Evolutionary conservation across 257 asterid species (phyloP).

Genomic region (Solanum corneliomulleri): DNA sequence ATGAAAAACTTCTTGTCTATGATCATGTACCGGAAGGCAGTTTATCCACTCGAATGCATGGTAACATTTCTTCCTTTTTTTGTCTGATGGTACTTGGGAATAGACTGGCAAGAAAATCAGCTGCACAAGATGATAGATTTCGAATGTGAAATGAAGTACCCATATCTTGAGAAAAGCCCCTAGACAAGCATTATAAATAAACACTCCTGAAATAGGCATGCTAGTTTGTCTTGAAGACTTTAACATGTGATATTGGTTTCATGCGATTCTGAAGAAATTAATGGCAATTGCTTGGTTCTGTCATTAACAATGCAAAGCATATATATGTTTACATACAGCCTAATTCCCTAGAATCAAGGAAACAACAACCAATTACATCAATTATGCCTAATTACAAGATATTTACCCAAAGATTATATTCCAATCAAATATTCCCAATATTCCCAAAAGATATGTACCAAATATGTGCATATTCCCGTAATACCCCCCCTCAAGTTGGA

Average conservation of each 20-base stretch:
- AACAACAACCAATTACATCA: too few species aligned
- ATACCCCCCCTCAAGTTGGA: too few species aligned
- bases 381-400: too few species aligned
- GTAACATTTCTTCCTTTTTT: conserved; percentile 13
- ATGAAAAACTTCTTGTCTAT: conserved; percentile 53
- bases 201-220: neutral
- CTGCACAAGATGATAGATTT: neutral
- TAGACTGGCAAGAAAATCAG: neutral
- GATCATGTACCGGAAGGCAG: conserved; percentile 45
- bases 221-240: neutral
- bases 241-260: neutral
- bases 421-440: too few species aligned
- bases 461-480: too few species aligned
- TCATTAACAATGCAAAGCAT: too few species aligned
- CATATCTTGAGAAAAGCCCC: neutral
- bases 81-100: neutral
- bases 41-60: conserved; percentile 47
- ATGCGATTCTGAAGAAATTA: too few species aligned
- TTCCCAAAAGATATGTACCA: too few species aligned
- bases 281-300: too few species aligned
- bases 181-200: neutral
- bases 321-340: too few species aligned
- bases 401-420: too few species aligned
- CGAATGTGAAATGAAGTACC: neutral
- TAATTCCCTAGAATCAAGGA: too few species aligned